Base-by-base conservation (phyloP, 768 basidiomycete genomes). In the Hypholoma sublateritium region DNA sequence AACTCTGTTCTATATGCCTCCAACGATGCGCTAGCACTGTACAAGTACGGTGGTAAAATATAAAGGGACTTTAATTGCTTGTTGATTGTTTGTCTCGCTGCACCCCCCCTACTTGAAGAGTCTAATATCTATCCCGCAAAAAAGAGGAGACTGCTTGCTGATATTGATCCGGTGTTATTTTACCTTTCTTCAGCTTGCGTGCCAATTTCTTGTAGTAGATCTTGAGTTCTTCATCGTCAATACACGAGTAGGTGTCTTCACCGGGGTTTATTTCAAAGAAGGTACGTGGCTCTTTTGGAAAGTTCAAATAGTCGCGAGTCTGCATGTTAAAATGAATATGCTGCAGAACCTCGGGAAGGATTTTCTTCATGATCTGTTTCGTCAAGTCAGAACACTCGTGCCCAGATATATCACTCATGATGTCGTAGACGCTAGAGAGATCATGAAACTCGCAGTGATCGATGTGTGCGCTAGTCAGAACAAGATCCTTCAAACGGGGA, bases 341-440 rank as follows among this genome's bases (percentile, higher is more conserved):
- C 22, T 24, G 35, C n/a, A 25, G 25, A 14, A 55, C 47, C 19
- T 53, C 41, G 8, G 45, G 41, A 14, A 59, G 28, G 25, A 60
- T 69, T 13, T 42, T 46, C 50, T 64, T 45, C 2, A 65, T 43
- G 17, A 72, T 50, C 8, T 65, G 49, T 55, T 60, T 59, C 41
- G 74, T 72, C 6, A 47, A 39, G 3, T 39, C 22, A 1, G 65
- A 55, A 19, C 60, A 53, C 19, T 46, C 22, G 32, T 66, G 58
- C 9, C 69, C 70, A 6, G 69, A 60, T n/a, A 77, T 62, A 5
- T 62, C 56, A 7, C 69, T 67, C 68, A 74, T 70, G 49, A 76
- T 70, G 2, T 50, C 42, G 16, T 41, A 59, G 11, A 77, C 43
- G n/a, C 2, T 25, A 35, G 35, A 60, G 64, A 34, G 59, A 55